These are phyloP conservation scores for Acanthamoeba lenticulata DNA, from an alignment of 208 protist genomes.

Conservation along the genomic window DNA sequence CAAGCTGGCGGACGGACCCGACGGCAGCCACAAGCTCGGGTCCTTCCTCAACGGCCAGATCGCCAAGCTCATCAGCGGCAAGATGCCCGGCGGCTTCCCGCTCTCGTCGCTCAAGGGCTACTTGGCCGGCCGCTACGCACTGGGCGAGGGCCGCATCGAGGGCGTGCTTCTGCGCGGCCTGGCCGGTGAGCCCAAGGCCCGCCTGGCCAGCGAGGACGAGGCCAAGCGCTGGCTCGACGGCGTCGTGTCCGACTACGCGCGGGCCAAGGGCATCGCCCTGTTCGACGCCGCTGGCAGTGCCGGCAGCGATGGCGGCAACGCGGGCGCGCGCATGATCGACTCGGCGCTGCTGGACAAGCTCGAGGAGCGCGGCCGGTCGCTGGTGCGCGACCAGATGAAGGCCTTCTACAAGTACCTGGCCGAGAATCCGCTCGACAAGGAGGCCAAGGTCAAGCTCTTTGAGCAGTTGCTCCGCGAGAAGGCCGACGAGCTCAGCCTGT, in stretches of 20 bases:
- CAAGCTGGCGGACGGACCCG: slow-evolving; percentile 54
- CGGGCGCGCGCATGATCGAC: slow-evolving; percentile 29
- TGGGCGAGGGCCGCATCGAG: slow-evolving; percentile 77
- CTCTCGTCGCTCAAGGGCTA: slow-evolving; percentile 77
- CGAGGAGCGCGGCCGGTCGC: neutral
- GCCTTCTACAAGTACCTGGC: slow-evolving; percentile 74
- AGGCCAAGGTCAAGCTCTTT: slow-evolving; percentile 63
- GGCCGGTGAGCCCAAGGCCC: slow-evolving; percentile 78
- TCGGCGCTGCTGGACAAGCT: slow-evolving; percentile 16
- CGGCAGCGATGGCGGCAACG: neutral
- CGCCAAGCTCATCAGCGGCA: slow-evolving; percentile 69
- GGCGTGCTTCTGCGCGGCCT: slow-evolving; percentile 81
- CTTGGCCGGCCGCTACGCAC: slow-evolving; percentile 37
- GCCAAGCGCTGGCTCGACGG: slow-evolving; percentile 81
- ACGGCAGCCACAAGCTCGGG: slow-evolving; percentile 47
- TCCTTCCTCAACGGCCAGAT: slow-evolving; percentile 65
- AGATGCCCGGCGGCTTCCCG: slow-evolving; percentile 83
- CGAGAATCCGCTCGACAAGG: slow-evolving; percentile 67
- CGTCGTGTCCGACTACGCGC: slow-evolving; percentile 73
- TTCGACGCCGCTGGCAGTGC: neutral
- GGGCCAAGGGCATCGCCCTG: slow-evolving; percentile 64
- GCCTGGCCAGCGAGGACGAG: slow-evolving; percentile 78
- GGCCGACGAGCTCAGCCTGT: slow-evolving; percentile 55
- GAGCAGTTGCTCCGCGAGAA: slow-evolving; percentile 54
- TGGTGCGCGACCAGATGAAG: slow-evolving; percentile 77